Evolutionary conservation across 768 basidiomycete species (phyloP), one percentile per base, ranked within the genome.

Genomic region (Mycena albidolilacea): DNA sequence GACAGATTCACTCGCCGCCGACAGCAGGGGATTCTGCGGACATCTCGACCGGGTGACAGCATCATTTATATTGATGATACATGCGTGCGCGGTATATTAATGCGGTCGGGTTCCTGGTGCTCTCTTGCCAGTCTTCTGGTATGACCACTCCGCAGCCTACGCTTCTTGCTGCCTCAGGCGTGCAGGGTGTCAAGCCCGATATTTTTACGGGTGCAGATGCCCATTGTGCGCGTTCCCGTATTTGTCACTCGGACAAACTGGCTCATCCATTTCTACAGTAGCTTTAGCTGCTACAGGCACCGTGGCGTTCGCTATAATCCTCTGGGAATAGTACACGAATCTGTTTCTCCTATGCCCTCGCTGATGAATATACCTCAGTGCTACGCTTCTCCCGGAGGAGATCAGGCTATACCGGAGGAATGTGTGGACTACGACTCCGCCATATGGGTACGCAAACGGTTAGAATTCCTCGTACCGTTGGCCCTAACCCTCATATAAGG

Each of bases 391-490:
- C 9, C 73, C 73, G 1, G 23, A 74, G 10, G 73, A 74, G n/a
- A 57, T 74, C 14, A 57, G 60, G 37, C 65, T 70, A 0, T 74
- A 74, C 35, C 73, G 64, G 5, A 74, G 66, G 46, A 21, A 69
- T 8, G 73, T 74, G 19, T 74, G 73, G 73, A 48, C 48, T 3
- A 70, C 69, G n/a, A 35, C 62, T 8, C 73, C 69, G 12, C 73
- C 73, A 6, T 74, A 74, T 52, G 73, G 59, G 73, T 74, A 14
- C 59, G 21, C 15, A 1, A 23, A 17, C 52, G 8, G 21, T 9
- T 8, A 23, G 8, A 15, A 10, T 15, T 54, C 21, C 9, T 30
- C 17, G 11, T 50, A 6, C 23, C 52, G 10, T 54, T 17, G 15
- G 9, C 15, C 7, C 15, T 48, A 19, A 35, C 23, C 15, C 17